phyloP scores from a whole-genome alignment of 108 stramenopile species.

The Nitzschia putrida region DNA sequence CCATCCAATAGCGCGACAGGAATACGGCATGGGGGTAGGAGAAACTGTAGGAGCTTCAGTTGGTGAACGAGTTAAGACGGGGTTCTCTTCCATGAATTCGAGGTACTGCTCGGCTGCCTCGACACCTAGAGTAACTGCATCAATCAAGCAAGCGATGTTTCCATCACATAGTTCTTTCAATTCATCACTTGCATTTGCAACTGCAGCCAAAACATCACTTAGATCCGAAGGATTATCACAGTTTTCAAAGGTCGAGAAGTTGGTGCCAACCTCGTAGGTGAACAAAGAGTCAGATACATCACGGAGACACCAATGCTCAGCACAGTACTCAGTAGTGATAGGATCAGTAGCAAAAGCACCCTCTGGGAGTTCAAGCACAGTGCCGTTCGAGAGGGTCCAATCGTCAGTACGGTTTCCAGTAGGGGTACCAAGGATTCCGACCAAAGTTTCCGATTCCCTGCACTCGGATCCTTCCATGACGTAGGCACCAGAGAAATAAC shows the following conservation, averaged over 20 bases:
- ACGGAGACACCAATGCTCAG: not conserved
- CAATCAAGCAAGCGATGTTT: not conserved
- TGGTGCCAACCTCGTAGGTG: conserved; percentile 2
- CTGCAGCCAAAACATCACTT: not conserved
- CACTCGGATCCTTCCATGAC: too few species aligned
- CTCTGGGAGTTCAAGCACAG: too few species aligned
- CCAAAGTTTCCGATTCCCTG: too few species aligned
- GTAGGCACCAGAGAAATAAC: too few species aligned
- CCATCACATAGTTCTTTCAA: not conserved
- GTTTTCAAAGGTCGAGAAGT: not conserved
- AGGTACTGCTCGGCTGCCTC: conserved; percentile 2
- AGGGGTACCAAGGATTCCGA: too few species aligned
- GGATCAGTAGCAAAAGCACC: too few species aligned
- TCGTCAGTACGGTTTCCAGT: too few species aligned
- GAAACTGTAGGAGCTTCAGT: too few species aligned
- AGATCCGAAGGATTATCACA: not conserved
- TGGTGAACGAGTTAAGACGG: too few species aligned
- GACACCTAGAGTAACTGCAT: not conserved
- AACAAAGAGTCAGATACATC: not conserved
- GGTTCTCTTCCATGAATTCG: not conserved
- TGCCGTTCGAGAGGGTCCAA: too few species aligned
- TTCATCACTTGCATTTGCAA: not conserved
- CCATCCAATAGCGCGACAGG: conserved; percentile 7
- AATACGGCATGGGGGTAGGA: too few species aligned
- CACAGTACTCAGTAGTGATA: not conserved